Evolutionary conservation across 2,329 filamentous ascomycete species (phyloP).

Genomic region (Dactylella cylindrospora): DNA sequence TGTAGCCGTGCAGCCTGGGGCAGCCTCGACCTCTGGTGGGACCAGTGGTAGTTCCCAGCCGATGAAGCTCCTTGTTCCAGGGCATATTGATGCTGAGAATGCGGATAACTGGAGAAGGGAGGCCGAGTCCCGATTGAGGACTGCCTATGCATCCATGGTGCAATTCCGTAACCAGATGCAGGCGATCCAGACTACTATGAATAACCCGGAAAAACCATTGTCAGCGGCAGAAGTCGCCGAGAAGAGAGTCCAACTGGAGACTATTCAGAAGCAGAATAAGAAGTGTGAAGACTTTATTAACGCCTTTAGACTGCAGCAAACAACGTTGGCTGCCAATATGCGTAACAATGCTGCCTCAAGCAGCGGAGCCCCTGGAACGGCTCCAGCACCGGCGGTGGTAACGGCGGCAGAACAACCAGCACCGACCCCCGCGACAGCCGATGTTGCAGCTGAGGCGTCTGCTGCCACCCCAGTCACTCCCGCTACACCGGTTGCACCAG

Average conservation of each 20-base stretch:
- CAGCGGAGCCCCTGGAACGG: not conserved
- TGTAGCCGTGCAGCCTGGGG: not conserved
- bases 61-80: constrained; percentile 39
- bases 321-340: constrained; percentile 26
- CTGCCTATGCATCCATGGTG: constrained; percentile 42
- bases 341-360: constrained; percentile 14
- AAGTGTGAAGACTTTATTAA: constrained; percentile 43
- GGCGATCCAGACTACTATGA: constrained; percentile 22
- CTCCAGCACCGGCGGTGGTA: no score
- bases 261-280: constrained; percentile 40
- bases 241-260: constrained; percentile 24
- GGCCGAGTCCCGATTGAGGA: constrained; percentile 35
- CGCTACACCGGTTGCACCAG: not conserved
- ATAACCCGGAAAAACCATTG: constrained; percentile 32
- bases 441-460: no score
- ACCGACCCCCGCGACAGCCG: not conserved
- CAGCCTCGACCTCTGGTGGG: not conserved
- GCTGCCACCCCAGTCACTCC: not conserved
- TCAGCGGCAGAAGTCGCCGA: constrained; percentile 18
- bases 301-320: constrained; percentile 38
- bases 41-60: constrained; percentile 10
- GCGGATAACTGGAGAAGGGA: constrained; percentile 41
- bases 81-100: constrained; percentile 41
- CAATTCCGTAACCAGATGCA: constrained; percentile 27
- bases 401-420: constrained; percentile 8